Evolutionary conservation across 768 basidiomycete genomes (phyloP).

Genomic region (Tylopilus sp.): DNA sequence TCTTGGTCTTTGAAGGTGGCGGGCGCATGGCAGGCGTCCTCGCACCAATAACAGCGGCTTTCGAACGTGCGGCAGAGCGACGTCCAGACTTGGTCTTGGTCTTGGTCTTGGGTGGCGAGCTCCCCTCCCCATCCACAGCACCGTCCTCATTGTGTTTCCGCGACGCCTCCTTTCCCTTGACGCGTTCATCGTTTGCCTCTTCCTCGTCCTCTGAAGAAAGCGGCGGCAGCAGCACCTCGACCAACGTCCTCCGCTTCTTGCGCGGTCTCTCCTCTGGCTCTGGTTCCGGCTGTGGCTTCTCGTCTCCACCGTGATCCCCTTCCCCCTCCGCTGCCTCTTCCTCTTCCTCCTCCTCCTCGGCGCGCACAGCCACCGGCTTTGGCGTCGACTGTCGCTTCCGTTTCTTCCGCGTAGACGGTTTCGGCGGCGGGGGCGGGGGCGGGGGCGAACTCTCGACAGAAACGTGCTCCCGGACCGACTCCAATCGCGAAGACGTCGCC

Average conservation of each 20-base stretch:
- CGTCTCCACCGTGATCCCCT: too few relatives aligned
- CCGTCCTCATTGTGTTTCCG: background rate
- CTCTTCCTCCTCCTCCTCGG: background rate
- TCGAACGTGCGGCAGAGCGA: background rate
- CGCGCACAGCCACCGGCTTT: too few relatives aligned
- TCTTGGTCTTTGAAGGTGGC: background rate
- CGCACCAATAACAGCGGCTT: background rate
- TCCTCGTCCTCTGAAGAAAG: conserved; percentile 13
- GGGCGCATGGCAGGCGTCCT: background rate
- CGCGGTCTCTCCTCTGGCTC: too few relatives aligned
- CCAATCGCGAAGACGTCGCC: conserved; percentile 6
- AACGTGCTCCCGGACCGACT: conserved; percentile 1
- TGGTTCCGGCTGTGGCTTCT: too few relatives aligned
- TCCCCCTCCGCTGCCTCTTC: too few relatives aligned
- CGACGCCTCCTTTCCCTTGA: background rate
- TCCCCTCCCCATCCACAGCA: background rate
- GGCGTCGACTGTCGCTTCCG: conserved; percentile 8
- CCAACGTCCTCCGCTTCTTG: conserved; percentile 19
- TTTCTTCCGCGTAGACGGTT: conserved; percentile 2
- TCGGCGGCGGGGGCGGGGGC: background rate
- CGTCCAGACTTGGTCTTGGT: background rate
- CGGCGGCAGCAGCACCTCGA: conserved; percentile 7
- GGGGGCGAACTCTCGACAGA: background rate
- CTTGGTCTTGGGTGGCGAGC: conserved; percentile 3
- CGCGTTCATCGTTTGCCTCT: background rate